Evolutionary conservation across 2,329 filamentous ascomycete genomes (phyloP).

Genomic region (Rutstroemia sp.): DNA sequence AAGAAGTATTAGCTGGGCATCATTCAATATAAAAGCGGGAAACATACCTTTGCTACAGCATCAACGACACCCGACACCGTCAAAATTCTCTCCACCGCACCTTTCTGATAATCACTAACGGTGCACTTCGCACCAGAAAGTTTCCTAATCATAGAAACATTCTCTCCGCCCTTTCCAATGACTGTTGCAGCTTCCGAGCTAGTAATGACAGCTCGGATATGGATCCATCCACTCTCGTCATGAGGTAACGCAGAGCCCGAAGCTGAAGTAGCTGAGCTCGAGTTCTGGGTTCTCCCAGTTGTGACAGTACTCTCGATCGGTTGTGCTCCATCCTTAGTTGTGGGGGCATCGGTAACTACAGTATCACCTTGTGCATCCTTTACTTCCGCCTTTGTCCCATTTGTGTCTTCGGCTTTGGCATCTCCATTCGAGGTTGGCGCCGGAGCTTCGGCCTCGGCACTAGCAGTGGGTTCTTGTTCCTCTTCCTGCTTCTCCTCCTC

Average conservation of each 20-base stretch:
- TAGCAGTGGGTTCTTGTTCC: constrained; percentile 28
- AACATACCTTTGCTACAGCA: constrained; percentile 83
- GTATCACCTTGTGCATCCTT: constrained; percentile 61
- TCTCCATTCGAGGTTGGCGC: constrained; percentile 39
- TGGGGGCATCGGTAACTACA: constrained; percentile 50
- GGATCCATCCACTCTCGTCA: constrained; percentile 94
- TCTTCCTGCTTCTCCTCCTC: constrained; percentile 41
- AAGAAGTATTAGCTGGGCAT: background rate
- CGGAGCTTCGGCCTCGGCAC: constrained; percentile 29
- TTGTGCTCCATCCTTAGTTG: constrained; percentile 35
- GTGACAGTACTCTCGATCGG: constrained; percentile 41
- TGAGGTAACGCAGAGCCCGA: constrained; percentile 47
- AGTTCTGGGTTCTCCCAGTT: constrained; percentile 29
- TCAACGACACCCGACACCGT: constrained; percentile 96
- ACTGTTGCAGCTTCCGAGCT: constrained; percentile 96
- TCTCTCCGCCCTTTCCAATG: constrained; percentile 97
- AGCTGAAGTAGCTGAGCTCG: constrained; percentile 11
- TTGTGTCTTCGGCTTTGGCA: constrained; percentile 30
- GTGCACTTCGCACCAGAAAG: constrained; percentile 97
- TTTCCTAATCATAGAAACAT: constrained; percentile 92
- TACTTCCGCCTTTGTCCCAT: constrained; percentile 41
- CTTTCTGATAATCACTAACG: constrained; percentile 95
- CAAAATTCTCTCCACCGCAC: constrained; percentile 93
- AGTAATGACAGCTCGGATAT: constrained; percentile 93
- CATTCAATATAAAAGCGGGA: background rate